Evolutionary conservation across 352 stramenopile genomes (phyloP), one percentile per base, ranked within the genome.

Genomic region (Plasmopara halstedii): DNA sequence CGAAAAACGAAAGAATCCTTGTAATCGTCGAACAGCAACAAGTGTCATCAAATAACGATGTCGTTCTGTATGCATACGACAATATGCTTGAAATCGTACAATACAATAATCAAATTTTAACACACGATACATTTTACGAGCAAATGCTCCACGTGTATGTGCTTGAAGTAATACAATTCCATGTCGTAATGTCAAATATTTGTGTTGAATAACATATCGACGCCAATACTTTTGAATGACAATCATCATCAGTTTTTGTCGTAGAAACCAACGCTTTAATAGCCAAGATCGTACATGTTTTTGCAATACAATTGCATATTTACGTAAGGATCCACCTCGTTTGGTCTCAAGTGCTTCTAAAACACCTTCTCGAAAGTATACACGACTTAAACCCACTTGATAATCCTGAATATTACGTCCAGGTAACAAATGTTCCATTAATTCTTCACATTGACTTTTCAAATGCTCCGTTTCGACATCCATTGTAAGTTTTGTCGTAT

Each of bases 361-460:
- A 32, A 93, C 61, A 14, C 82, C 76, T 64, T 93, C 79, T 13
- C 82, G 77, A 56, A 93, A 93, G 56, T 93, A 93, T 14, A 93
- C 80, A 25, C 80, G 79, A 2, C 77, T 90, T 13, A 87, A 46
- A 41, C 82, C 82, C n/a, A 90, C 78, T 46, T 93, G 82, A 41
- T 90, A 93, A 49, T 93, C 82, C n/a, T 70, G 51, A 27, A 93
- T 72, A 51, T 93, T 86, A 42, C 73, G 61, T 9, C 65, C 62
- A 2, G 82, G 75, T 18, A 93, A 48, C 6, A 93, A 50, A 37
- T 76, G 73, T 1, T 63, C 67, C 65, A 90, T 73, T 18, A 93
- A 35, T 31, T 86, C 61, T 44, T 85, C 75, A 27, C 76, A 90
- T 52, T 83, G 58, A 0, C 36, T 32, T 31, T 83, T 83, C 20